Evolutionary conservation across 176 grass and related monocot genomes (phyloP).

Genomic region (Tillandsia leiboldiana): DNA sequence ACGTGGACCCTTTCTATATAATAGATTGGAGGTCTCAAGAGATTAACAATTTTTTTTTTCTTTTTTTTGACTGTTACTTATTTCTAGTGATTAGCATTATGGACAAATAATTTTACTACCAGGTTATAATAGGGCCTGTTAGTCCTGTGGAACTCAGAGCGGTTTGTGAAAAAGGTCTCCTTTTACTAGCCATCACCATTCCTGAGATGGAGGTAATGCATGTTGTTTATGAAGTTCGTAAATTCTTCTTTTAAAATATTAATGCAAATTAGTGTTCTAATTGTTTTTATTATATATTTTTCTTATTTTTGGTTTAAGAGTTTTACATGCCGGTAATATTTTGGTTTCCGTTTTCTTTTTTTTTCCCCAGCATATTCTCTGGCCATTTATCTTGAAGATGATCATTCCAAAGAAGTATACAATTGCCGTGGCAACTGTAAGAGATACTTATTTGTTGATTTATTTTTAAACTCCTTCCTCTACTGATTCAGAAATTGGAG

Average conservation of each 20-base stretch:
- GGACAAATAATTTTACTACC: slow-evolving; percentile 12
- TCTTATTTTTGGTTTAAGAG: too few species aligned
- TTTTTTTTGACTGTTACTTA: slow-evolving; percentile 1
- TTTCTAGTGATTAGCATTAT: slow-evolving; percentile 10
- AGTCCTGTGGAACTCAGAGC: slow-evolving; percentile 71
- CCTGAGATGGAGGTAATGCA: slow-evolving; percentile 95
- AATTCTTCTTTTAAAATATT: background rate
- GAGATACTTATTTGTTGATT: slow-evolving; percentile 9
- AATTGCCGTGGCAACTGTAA: slow-evolving; percentile 79
- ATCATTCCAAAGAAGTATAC: slow-evolving; percentile 89
- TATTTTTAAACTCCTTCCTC: background rate
- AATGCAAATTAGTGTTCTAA: background rate
- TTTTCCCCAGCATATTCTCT: slow-evolving; percentile 68
- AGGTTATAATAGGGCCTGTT: slow-evolving; percentile 61
- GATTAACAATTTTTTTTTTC: slow-evolving; percentile 11
- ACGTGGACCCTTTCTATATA: slow-evolving; percentile 74
- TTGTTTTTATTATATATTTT: background rate
- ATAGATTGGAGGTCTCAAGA: slow-evolving; percentile 59
- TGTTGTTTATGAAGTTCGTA: too few species aligned
- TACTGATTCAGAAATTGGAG: background rate
- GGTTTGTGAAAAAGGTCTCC: slow-evolving; percentile 90
- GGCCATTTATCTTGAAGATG: slow-evolving; percentile 96
- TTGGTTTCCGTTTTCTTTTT: slow-evolving; percentile 10
- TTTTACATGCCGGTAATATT: too few species aligned
- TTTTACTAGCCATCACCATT: slow-evolving; percentile 94